phyloP scores from a whole-genome alignment of 2,329 filamentous ascomycete genomes.

The Claviceps spartinae region DNA sequence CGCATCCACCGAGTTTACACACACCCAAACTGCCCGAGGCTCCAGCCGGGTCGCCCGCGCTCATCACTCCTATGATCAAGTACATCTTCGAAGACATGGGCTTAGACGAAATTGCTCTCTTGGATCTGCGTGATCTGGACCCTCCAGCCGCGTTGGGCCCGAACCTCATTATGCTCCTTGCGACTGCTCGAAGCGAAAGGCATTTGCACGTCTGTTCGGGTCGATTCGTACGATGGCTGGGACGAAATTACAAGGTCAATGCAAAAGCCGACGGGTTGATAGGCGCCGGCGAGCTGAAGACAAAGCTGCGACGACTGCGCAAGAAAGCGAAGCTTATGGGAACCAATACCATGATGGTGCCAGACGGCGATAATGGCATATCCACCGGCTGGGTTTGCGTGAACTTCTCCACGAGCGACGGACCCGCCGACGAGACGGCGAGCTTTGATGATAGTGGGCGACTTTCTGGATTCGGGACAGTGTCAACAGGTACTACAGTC shows the following conservation, averaged over 20 bases:
- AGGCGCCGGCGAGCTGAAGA: slow-evolving; percentile 80
- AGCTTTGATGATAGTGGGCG: slow-evolving; percentile 35
- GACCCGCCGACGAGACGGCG: slow-evolving; percentile 31
- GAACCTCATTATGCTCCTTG: slow-evolving; percentile 84
- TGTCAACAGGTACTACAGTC: slow-evolving; percentile 34
- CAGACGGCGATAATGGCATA: slow-evolving; percentile 67
- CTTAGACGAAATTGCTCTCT: slow-evolving; percentile 63
- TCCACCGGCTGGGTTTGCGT: slow-evolving; percentile 95
- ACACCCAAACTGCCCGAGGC: slow-evolving; percentile 35
- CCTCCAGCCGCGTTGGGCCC: slow-evolving; percentile 78
- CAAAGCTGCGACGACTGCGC: slow-evolving; percentile 67
- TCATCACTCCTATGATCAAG: slow-evolving; percentile 60
- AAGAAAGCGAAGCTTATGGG: slow-evolving; percentile 72
- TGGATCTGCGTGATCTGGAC: slow-evolving; percentile 75
- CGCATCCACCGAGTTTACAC: slow-evolving; percentile 35
- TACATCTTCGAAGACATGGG: slow-evolving; percentile 77
- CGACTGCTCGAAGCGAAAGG: slow-evolving; percentile 80
- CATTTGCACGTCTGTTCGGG: slow-evolving; percentile 87
- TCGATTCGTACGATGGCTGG: slow-evolving; percentile 75
- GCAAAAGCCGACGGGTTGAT: slow-evolving; percentile 79
- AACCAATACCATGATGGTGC: slow-evolving; percentile 50
- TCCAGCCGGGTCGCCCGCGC: slow-evolving; percentile 54
- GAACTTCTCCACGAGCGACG: slow-evolving; percentile 61
- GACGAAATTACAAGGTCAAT: slow-evolving; percentile 55
- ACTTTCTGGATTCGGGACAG: slow-evolving; percentile 64